Base-by-base conservation (phyloP, 2,329 filamentous ascomycete genomes). In the Colletotrichum coccodes region DNA sequence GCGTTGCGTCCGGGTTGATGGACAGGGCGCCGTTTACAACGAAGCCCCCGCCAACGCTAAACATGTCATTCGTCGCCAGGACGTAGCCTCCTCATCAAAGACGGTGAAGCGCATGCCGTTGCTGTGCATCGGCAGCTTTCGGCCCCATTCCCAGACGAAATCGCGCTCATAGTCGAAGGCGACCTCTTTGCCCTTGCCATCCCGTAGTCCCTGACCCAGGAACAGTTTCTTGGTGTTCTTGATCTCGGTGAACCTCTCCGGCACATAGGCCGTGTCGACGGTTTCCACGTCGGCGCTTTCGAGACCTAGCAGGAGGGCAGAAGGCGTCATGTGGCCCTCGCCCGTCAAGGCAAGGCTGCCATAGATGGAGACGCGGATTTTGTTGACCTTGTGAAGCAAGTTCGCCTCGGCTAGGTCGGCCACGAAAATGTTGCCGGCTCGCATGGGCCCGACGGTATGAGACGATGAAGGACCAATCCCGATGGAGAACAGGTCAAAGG, bases 101-200 rank as follows among this genome's bases (percentile, higher is more conserved):
- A 85, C 84, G n/a, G 79, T 84, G 60, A 86, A 80, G 1, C 84
- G 83, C 84, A 86, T 85, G 47, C 84, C 84, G 59, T 86, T 86
- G 76, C 84, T 86, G 72, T 86, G 84, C 52, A 85, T 71, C 0
- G 84, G 82, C n/a, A 86, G 79, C 73, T 85, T 86, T 28, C 80
- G 81, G 3, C 83, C 82, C 84, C 84, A 86, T 73, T 86, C 82
- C 84, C 84, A 86, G 6, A 79, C 77, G 73, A 86, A 86, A 66
- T 86, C 83, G 38, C 76, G 76, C 8, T 84, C 81, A 64, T 86
- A 86, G 71, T 85, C 80, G 57, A 86, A 86, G n/a, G 76, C 76
- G 3, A 86, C 81, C 72, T 85, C 81, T 70, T 80, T 84, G 11
- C 81, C 83, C 49, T 79, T 79, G 50, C 78, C 79, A 3, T 76